Conservation (phyloP, 129 eudicot species). For the Deinandra increscens region DNA sequence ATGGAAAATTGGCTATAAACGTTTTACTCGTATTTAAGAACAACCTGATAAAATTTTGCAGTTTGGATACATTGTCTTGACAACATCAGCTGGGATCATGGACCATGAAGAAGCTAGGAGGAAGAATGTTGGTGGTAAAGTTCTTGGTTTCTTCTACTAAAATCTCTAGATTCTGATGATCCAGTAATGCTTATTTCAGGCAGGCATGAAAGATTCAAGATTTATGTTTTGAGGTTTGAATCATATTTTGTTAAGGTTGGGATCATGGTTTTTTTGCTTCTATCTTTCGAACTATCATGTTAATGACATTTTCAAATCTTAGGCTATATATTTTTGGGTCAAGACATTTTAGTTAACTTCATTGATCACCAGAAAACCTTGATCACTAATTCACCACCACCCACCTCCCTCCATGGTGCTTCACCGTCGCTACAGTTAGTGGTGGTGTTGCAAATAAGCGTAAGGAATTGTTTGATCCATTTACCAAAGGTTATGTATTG, state of each 20-base stretch:
- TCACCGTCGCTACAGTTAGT: too few species aligned
- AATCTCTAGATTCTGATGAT: conserved; percentile 20
- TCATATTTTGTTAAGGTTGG: conserved; percentile 19
- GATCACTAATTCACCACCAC: too few species aligned
- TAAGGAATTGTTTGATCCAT: too few species aligned
- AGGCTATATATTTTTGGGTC: conserved; percentile 2
- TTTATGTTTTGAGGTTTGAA: conserved; percentile 19
- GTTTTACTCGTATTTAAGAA: background rate
- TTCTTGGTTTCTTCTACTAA: conserved; percentile 67
- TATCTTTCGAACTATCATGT: conserved; percentile 4
- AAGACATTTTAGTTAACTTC: background rate
- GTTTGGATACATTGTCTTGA: conserved; percentile 72
- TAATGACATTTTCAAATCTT: conserved; percentile 16
- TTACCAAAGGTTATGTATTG: too few species aligned
- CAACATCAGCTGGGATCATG: conserved; percentile 69
- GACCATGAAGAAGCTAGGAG: conserved; percentile 73
- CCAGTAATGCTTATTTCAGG: conserved; percentile 20
- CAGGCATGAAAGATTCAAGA: conserved; percentile 19
- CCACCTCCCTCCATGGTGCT: too few species aligned
- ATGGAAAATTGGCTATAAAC: background rate
- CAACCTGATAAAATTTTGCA: conserved; percentile 22
- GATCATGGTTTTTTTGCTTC: conserved; percentile 28
- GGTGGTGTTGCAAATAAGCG: too few species aligned
- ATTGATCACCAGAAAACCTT: too few species aligned
- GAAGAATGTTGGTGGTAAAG: conserved; percentile 73